Evolutionary conservation across 208 protist genomes (phyloP).

Genomic region (Leishmania aethiopica): DNA sequence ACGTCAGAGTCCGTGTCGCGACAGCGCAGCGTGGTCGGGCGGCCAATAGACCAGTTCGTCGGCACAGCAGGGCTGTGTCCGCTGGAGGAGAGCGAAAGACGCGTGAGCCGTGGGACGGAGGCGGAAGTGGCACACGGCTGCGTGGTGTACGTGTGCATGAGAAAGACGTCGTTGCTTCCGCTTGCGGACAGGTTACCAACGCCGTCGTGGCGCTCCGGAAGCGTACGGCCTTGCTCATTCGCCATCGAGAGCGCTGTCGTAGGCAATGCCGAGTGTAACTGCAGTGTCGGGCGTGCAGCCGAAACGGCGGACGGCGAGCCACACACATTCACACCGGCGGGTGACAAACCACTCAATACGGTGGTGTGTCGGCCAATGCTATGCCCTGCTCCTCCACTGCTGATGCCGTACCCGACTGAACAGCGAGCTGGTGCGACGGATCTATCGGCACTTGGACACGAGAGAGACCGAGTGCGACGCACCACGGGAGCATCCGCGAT

Average conservation of each 20-base stretch:
- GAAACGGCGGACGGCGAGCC: neutral
- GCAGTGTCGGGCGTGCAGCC: neutral
- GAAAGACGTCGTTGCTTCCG: neutral
- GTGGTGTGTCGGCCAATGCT: conserved; percentile 13
- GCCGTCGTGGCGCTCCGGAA: neutral
- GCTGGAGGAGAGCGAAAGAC: conserved; percentile 15
- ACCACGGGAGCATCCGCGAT: neutral
- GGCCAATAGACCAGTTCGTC: conserved; percentile 21
- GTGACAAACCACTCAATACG: neutral
- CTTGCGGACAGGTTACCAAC: neutral
- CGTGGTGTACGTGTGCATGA: neutral
- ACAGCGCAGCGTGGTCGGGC: conserved; percentile 21
- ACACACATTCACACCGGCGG: neutral
- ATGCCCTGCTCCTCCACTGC: neutral
- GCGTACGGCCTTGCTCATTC: neutral
- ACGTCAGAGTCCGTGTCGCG: conserved; percentile 5
- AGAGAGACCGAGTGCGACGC: conserved; percentile 13
- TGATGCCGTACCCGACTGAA: conserved; percentile 12
- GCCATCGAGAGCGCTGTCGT: neutral
- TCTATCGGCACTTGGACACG: conserved; percentile 23
- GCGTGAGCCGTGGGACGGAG: conserved; percentile 21
- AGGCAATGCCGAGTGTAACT: neutral
- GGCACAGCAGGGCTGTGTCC: conserved; percentile 23
- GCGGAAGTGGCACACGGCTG: neutral
- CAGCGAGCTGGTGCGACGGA: conserved; percentile 40